These are phyloP conservation scores for Tulasnella sp. DNA, from an alignment of 768 basidiomycete genomes.

Conservation along the genomic window DNA sequence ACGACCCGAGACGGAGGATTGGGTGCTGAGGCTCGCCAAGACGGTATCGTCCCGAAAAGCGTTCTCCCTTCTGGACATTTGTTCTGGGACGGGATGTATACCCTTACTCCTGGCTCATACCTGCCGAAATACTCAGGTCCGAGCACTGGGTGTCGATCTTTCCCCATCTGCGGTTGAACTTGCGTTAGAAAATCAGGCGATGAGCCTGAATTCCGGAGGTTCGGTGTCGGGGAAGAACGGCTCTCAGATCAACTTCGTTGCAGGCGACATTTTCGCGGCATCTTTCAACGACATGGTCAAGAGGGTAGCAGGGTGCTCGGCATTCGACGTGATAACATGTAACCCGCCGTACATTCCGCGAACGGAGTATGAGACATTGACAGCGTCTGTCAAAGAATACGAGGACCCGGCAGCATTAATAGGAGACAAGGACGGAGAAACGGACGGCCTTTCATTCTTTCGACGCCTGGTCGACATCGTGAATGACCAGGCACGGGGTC, in stretches of 20 bases:
- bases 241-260: constrained; percentile 12
- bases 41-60: constrained; percentile 28
- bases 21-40: constrained; percentile 51
- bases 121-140: constrained; percentile 41
- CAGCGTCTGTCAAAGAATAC: constrained; percentile 55
- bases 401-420: constrained; percentile 77
- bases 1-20: constrained; percentile 87
- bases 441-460: constrained; percentile 55
- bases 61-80: constrained; percentile 63
- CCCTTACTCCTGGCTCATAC: constrained; percentile 68
- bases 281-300: constrained; percentile 5
- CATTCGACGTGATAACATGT: constrained; percentile 68
- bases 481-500: constrained; percentile 28
- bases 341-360: constrained; percentile 81
- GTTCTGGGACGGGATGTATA: constrained; percentile 88
- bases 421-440: constrained; percentile 28
- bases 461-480: constrained; percentile 54
- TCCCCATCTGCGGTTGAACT: constrained; percentile 45
- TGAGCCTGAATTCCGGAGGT: constrained; percentile 21
- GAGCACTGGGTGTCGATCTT: constrained; percentile 56
- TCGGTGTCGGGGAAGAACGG: constrained; percentile 33
- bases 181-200: constrained; percentile 34
- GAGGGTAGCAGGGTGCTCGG: constrained; percentile 18
- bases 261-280: constrained; percentile 21
- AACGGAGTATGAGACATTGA: constrained; percentile 48